Percentiles rank a stretch among this genome's conserved stretches.
These are phyloP conservation scores for Tylopilus plumbeoviolaceoides DNA, from an alignment of 768 basidiomycete species.

Conservation along the genomic window DNA sequence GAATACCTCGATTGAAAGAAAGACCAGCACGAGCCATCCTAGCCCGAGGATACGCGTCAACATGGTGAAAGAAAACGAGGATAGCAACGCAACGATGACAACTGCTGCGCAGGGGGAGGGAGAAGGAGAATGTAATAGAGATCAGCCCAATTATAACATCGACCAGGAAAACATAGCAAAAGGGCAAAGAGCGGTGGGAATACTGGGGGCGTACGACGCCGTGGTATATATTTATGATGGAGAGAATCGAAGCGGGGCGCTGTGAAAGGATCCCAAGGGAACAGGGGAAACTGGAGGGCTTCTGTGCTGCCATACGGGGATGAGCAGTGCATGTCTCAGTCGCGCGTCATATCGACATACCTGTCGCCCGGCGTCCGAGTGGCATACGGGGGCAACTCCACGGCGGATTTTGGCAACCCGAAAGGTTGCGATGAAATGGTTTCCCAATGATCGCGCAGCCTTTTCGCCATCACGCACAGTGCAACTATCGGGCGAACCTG, in stretches of 20 bases:
- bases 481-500: too few relatives aligned
- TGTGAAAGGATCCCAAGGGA: not conserved
- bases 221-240: not conserved
- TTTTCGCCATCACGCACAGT: too few relatives aligned
- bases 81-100: too few relatives aligned
- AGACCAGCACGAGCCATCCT: constrained; percentile 10
- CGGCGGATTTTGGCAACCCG: too few relatives aligned
- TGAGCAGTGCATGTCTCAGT: not conserved
- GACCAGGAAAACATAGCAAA: too few relatives aligned
- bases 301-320: too few relatives aligned
- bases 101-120: constrained; percentile 1
- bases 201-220: too few relatives aligned
- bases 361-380: too few relatives aligned
- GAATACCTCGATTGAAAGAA: constrained; percentile 9
- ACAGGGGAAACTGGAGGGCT: not conserved
- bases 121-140: not conserved
- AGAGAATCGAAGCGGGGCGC: not conserved
- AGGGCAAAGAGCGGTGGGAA: not conserved
- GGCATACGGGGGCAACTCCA: too few relatives aligned
- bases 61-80: constrained; percentile 4
- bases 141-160: not conserved
- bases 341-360: too few relatives aligned
- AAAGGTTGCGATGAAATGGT: too few relatives aligned
- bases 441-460: too few relatives aligned
- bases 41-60: not conserved